Percentiles rank a stretch among this genome's conserved stretches.
Evolutionary conservation across 768 basidiomycete genomes (phyloP).

Genomic region (Podaxis sp.): DNA sequence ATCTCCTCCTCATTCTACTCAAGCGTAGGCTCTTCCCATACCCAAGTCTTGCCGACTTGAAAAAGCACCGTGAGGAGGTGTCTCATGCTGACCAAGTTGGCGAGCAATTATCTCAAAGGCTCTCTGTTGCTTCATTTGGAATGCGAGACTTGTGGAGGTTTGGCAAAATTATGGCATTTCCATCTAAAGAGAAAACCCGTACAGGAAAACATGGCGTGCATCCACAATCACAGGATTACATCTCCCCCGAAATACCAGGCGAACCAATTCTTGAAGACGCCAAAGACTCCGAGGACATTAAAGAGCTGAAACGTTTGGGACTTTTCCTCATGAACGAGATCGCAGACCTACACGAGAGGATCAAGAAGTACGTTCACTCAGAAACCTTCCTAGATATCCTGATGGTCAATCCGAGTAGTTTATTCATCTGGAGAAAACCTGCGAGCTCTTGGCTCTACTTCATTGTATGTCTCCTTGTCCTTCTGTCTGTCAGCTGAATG

Average conservation of each 20-base stretch:
- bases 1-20: slow-evolving; percentile 46
- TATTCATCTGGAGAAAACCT: slow-evolving; percentile 68
- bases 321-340: slow-evolving; percentile 44
- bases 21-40: slow-evolving; percentile 50
- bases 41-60: slow-evolving; percentile 53
- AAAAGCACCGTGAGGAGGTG: slow-evolving; percentile 47
- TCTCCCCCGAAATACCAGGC: neutral
- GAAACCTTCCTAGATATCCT: slow-evolving; percentile 5
- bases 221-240: neutral
- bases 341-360: slow-evolving; percentile 61
- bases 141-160: slow-evolving; percentile 54
- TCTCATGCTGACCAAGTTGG: slow-evolving; percentile 51
- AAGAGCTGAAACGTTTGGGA: slow-evolving; percentile 40
- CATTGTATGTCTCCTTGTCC: slow-evolving; percentile 32
- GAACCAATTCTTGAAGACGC: slow-evolving; percentile 26
- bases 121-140: slow-evolving; percentile 46
- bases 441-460: slow-evolving; percentile 47
- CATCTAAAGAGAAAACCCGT: slow-evolving; percentile 31
- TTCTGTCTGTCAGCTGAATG: neutral
- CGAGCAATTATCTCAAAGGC: slow-evolving; percentile 41
- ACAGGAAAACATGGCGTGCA: neutral
- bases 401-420: slow-evolving; percentile 29
- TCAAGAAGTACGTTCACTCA: slow-evolving; percentile 50
- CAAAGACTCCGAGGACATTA: slow-evolving; percentile 33
- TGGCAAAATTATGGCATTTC: slow-evolving; percentile 34